Base-by-base conservation (phyloP, 306 rosid genomes). In the Cucurbita moschata region DNA sequence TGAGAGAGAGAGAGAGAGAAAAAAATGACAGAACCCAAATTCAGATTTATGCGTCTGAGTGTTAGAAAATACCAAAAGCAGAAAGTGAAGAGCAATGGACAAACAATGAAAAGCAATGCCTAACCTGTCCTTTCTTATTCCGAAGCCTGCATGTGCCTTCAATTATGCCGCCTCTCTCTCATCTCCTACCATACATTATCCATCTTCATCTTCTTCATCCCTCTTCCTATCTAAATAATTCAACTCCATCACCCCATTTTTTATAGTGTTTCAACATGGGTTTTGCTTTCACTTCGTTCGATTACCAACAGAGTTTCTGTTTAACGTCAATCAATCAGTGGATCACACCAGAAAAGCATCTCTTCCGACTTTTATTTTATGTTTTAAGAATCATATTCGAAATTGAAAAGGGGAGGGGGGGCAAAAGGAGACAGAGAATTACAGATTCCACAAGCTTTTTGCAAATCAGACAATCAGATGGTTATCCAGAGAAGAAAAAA, bases 41-140 rank as follows among this genome's bases (percentile, higher is more conserved):
- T n/a, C n/a, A n/a, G n/a, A n/a, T n/a, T n/a, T n/a, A n/a, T n/a
- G n/a, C n/a, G n/a, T n/a, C n/a, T n/a, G n/a, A n/a, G n/a, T n/a
- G n/a, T n/a, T n/a, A n/a, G n/a, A n/a, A n/a, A n/a, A n/a, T n/a
- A n/a, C n/a, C n/a, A n/a, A 66, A 66, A 66, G n/a, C 53, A 66
- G 72, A 11, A 67, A 46, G 13, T 44, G 42, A 23, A 18, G 9
- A 65, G 71, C 37, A 65, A 65, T 65, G 13, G 71, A 65, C 53
- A 65, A 65, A 65, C 26, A 64, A n/a, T 64, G 69, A 64, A 88
- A 85, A 87, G 80, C 81, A 82, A 79, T 80, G 78, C 26, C 76
- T 80, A 60, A 76, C 80, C 82, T 85, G 88, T 81, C 92, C 74
- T 85, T 78, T 79, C 79, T 87, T 83, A 79, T 81, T 65, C 75